Evolutionary conservation across 2,329 filamentous ascomycete genomes (phyloP).

Genomic region (Ophioceras dolichostomum): DNA sequence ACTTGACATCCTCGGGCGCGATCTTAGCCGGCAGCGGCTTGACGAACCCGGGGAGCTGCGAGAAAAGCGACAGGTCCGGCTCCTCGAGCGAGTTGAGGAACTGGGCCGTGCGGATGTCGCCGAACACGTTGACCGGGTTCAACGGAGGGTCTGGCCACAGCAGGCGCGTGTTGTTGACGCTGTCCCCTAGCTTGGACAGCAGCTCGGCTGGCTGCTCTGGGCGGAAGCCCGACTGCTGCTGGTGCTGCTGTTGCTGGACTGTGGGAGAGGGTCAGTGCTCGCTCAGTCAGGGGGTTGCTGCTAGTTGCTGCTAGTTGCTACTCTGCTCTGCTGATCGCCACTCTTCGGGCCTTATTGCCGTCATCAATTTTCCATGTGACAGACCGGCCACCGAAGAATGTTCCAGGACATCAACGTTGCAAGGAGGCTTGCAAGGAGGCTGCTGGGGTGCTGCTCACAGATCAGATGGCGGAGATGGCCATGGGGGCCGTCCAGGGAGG

Average conservation of each 20-base stretch:
- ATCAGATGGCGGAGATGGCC: conserved; percentile 34
- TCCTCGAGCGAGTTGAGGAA: conserved; percentile 34
- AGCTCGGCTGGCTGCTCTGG: conserved; percentile 7
- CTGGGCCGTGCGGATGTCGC: conserved; percentile 26
- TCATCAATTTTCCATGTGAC: too few species aligned
- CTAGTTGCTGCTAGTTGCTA: conserved; percentile 1
- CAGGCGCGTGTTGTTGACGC: conserved; percentile 16
- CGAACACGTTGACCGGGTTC: conserved; percentile 19
- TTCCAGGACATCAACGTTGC: not conserved
- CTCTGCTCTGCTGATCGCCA: too few species aligned
- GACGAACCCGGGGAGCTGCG: conserved; percentile 55
- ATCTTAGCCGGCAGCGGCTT: conserved; percentile 69
- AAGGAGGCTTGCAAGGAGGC: not conserved
- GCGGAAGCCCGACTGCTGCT: conserved; percentile 2
- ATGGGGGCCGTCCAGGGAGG: conserved; percentile 15
- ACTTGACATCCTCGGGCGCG: conserved; percentile 69
- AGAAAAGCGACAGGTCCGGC: conserved; percentile 22
- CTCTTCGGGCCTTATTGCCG: too few species aligned
- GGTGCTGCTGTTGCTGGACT: conserved; percentile 8
- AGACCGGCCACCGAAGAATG: too few species aligned
- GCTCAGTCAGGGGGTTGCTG: not conserved
- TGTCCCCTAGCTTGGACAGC: conserved; percentile 16
- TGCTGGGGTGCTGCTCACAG: too few species aligned
- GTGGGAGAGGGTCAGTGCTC: conserved; percentile 1
- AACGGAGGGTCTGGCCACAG: conserved; percentile 18